These are phyloP conservation scores for Candida dendrica DNA, from an alignment of 805 yeast genomes.

Conservation along the genomic window DNA sequence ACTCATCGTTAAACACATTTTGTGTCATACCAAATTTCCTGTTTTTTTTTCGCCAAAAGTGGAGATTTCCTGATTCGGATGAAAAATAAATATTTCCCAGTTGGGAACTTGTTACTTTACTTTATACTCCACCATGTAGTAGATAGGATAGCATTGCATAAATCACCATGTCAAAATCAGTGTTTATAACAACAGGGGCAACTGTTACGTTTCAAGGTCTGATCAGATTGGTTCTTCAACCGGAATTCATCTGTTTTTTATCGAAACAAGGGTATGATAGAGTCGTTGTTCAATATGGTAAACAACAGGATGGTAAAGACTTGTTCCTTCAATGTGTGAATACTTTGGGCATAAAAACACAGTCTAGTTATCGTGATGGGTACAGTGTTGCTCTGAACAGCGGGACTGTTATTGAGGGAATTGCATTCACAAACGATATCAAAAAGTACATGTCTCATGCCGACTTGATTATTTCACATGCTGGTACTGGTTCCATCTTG, in stretches of 20 bases:
- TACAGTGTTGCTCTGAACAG: neutral
- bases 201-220: conserved; percentile 73
- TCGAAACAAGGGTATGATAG: conserved; percentile 27
- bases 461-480: conserved; percentile 76
- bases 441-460: conserved; percentile 33
- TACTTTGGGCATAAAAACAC: neutral
- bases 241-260: conserved; percentile 29
- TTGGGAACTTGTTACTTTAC: no score
- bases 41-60: no score
- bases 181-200: conserved; percentile 81
- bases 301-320: conserved; percentile 18
- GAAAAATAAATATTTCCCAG: no score
- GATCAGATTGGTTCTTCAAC: conserved; percentile 34
- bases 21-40: no score
- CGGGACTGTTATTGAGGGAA: conserved; percentile 31
- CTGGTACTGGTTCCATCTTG: conserved; percentile 85
- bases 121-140: no score
- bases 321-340: conserved; percentile 11
- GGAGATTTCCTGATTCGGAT: no score
- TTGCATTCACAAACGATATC: conserved; percentile 38
- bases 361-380: neutral
- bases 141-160: neutral
- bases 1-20: no score
- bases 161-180: conserved; percentile 1
- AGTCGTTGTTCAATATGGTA: conserved; percentile 58